These are phyloP conservation scores for Neurospora intermedia DNA, from an alignment of 495 filamentous ascomycete species.

Conservation along the genomic window DNA sequence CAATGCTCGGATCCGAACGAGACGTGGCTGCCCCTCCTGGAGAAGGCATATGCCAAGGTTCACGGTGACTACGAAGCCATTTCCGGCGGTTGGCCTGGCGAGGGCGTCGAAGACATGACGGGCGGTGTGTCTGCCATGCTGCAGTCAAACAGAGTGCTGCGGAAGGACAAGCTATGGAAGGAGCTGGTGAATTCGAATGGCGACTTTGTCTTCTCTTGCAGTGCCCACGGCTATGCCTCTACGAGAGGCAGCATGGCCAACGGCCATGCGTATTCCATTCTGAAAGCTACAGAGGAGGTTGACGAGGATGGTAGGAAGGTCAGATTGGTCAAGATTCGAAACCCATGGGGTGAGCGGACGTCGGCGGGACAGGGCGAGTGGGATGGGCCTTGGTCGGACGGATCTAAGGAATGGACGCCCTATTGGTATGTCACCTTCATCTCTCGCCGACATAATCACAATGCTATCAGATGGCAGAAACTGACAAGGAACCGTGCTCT, in stretches of 20 bases:
- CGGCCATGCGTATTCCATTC: constrained; percentile 68
- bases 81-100: constrained; percentile 63
- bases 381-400: constrained; percentile 53
- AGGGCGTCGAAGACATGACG: constrained; percentile 70
- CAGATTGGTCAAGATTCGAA: constrained; percentile 51
- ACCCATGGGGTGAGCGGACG: constrained; percentile 53
- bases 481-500: neutral
- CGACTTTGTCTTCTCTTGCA: constrained; percentile 19
- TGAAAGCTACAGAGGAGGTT: constrained; percentile 57
- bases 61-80: constrained; percentile 51
- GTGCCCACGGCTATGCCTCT: constrained; percentile 9
- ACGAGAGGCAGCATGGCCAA: constrained; percentile 50
- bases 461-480: neutral
- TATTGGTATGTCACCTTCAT: constrained; percentile 34
- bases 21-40: constrained; percentile 70
- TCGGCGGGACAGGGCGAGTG: constrained; percentile 45
- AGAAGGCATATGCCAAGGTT: constrained; percentile 77
- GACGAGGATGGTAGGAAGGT: constrained; percentile 34
- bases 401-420: constrained; percentile 68
- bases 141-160: constrained; percentile 50
- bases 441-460: neutral
- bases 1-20: constrained; percentile 63
- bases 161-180: constrained; percentile 64
- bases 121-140: constrained; percentile 51
- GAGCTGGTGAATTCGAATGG: constrained; percentile 47